Base-by-base conservation (phyloP, 2,329 filamentous ascomycete genomes). In the Claviceps sp. region DNA sequence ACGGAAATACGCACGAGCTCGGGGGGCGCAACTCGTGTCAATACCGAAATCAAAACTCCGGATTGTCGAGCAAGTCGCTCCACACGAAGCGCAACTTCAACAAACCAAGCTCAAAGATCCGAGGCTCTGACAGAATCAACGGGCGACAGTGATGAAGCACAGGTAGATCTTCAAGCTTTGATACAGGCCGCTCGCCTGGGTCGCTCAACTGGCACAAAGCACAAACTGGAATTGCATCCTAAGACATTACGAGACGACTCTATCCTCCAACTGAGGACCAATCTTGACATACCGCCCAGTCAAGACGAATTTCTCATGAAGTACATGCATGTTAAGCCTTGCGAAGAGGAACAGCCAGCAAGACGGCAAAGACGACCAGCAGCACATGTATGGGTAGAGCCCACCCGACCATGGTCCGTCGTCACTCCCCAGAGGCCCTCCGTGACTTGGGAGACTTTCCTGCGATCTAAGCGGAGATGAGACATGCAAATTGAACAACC, bases 241-340 rank as follows among this genome's bases (percentile, higher is more conserved):
- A 59, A 62, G n/a, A 71, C 70, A 8, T 56, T 62, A 4, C 65
- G 64, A 50, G 64, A 71, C 22, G 70, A 72, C 34, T 67, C 67
- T 0, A 62, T 71, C 16, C 43, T 72, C 16, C 58, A 60, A 37
- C 59, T 57, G 0, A 59, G 59, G 22, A 62, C 55, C 39, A 59
- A 62, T 17, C 51, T 56, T 1, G 60, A 58, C 11, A 50, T 66
- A 34, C 70, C 70, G 7, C 69, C 70, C 5, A 72, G 69, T 40
- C 70, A 72, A 53, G 66, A 72, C 38, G 58, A 57, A 4, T 57
- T 54, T 6, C 61, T 70, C 9, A 61, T 66, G 55, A 62, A 54
- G 17, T 61, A 63, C 39, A 56, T 68, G 44, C 29, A 34, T 34
- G 52, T 38, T 3, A 52, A 50, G 9, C 49, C 49, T 3, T 42